Evolutionary conservation across 2,329 filamentous ascomycete genomes (phyloP), one percentile per base, ranked within the genome.

Genomic region (Nannizziopsis barbatae): DNA sequence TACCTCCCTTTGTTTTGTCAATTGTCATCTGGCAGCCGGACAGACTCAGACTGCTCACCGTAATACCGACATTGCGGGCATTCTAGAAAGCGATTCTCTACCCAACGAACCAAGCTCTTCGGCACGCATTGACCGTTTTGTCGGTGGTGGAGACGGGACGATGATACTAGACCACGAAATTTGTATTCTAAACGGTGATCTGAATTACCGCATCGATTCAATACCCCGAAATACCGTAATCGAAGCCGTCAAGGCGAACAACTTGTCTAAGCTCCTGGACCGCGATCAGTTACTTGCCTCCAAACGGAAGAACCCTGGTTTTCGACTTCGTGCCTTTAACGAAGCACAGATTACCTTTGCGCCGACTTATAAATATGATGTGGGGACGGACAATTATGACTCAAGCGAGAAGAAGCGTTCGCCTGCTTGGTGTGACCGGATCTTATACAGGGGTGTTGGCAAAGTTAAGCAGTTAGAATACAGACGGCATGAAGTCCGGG

Each of bases 331-430:
- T 15, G 83, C 86, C 0, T 96, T 98, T 64, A 81, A 83, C n/a
- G 92, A 98, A 67, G 75, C 83, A 48, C 85, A 84, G 0, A 95
- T 98, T 59, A 83, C 80, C 0, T 98, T 98, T 63, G 83, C 87
- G 6, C 92, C 92, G 0, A 98, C 92, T 0, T 98, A 98, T 73
- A 98, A 98, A 65, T 98, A 98, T 64, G 92, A 98, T 58, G 87
- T 96, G 0, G 89, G 89, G 12, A 93, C 87, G 0, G 90, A 96
- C 61, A 84, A 80, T 5, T 98, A 96, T 65, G 92, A 98, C 63
- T 84, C 85, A 0, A 90, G 85, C 58, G 92, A 98, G 65, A 98
- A 98, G 74, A 86, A 86, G 65, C 79, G 92, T 43, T 84, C 86
- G 17, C 92, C 92, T 0, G 92, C 92, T 1, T 98, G 92, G 92